Conservation (phyloP, 148 eudicot species). For the Salicornia ramosissima region DNA sequence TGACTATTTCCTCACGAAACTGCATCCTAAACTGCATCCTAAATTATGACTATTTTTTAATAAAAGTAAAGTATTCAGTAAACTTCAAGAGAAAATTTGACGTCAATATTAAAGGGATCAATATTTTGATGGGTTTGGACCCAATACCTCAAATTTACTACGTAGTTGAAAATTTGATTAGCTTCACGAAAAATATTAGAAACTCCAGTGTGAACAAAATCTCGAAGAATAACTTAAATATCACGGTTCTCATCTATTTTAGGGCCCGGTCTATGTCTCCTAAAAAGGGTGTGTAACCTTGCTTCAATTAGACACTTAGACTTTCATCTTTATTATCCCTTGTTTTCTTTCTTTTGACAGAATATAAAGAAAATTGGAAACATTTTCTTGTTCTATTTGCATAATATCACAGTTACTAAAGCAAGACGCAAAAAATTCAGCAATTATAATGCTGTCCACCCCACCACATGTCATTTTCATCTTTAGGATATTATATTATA, state of each 20-base stretch:
- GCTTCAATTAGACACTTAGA: not conserved
- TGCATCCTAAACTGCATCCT: no score
- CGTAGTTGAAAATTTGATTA: no score
- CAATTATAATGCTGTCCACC: not conserved
- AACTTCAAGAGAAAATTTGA: no score
- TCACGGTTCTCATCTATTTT: not conserved
- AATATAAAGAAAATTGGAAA: not conserved
- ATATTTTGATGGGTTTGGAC: no score
- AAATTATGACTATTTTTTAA: no score
- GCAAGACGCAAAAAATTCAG: not conserved
- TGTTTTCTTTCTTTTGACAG: not conserved
- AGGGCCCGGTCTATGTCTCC: no score
- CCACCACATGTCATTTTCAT: not conserved
- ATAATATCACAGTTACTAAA: not conserved
- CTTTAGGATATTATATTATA: not conserved
- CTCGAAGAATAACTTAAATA: not conserved
- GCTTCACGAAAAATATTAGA: no score
- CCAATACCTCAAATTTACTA: no score
- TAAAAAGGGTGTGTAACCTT: not conserved
- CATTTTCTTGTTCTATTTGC: not conserved
- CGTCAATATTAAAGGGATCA: no score
- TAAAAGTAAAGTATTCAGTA: no score
- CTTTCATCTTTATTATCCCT: not conserved
- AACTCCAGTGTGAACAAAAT: no score
- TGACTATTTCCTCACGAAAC: no score